phyloP scores from a whole-genome alignment of 257 asterid genomes.

The Fraxinus excelsior region DNA sequence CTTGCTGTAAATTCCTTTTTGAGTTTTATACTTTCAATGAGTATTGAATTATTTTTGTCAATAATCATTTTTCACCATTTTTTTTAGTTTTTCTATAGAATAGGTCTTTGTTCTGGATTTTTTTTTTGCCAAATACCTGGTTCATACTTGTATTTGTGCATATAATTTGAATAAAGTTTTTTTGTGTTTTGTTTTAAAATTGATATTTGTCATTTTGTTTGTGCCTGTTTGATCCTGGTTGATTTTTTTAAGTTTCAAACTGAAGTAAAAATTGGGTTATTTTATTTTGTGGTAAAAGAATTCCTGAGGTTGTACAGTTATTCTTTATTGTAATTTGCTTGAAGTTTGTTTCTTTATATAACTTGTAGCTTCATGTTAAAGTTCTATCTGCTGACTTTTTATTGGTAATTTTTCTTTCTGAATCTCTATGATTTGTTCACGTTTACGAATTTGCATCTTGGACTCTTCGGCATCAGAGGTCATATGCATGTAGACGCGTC shows the following conservation, averaged over 20 bases:
- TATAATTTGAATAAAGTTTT: background rate
- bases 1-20: constrained; percentile 57
- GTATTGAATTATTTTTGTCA: background rate
- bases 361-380: constrained; percentile 13
- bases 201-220: background rate
- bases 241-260: background rate
- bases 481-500: background rate
- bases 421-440: background rate
- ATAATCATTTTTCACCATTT: too few species aligned
- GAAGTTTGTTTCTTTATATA: background rate
- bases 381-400: constrained; percentile 6
- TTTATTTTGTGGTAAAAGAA: too few species aligned
- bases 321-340: background rate
- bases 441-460: background rate
- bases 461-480: background rate
- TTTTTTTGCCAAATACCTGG: background rate
- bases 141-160: background rate
- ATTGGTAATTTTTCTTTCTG: background rate
- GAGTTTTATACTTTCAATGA: too few species aligned
- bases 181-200: background rate
- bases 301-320: background rate
- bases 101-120: background rate
- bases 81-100: background rate
- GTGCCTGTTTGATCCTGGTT: background rate
- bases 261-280: background rate